Base-by-base conservation (phyloP, 192 early-diverging fungal genomes). In the Backusella circina region DNA sequence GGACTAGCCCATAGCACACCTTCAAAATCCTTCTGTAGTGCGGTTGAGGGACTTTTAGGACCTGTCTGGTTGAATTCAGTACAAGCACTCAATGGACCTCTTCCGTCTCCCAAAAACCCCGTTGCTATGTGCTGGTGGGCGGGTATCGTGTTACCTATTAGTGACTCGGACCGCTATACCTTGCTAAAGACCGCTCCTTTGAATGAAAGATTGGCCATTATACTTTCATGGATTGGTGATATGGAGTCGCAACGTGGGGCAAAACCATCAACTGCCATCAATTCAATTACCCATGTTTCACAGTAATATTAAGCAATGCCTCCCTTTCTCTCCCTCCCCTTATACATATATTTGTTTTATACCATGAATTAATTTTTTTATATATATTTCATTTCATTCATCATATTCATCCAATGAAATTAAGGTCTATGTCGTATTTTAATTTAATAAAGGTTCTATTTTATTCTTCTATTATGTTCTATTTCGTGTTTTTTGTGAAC, bases 71-170 rank as follows among this genome's bases (percentile, higher is more conserved):
- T 74, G 33, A 39, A 66, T 10, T 65, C 54, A 3, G 61, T 74
- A 3, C 73, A 74, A 35, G 37, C 28, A 21, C 32, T 74, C 4
- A 36, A 74, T 65, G 73, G 73, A 15, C 73, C 73, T 26, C 31
- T 74, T 6, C 73, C 73, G 31, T 33, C 73, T 31, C 30, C 64
- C 9, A 37, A 74, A 23, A 64, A 74, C 21, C 37, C 57, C 7
- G 54, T 64, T 66, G 36, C 57, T 16, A 35, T 74, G 23, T 74
- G 73, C 39, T 74, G 73, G 73, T 74, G 73, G 73, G 26, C 61
- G 21, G 73, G 61, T 26, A n/a, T 39, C n/a, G 73, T 74, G n/a
- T 35, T 74, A 66, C 73, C 73, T 21, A 23, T 61, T 10, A 74
- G 61, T 41, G 39, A 41, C 57, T 32, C 64, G 4, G 73, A 74